Percentiles rank a stretch among this genome's conserved stretches.
Conservation (phyloP, 495 filamentous ascomycete genomes). For the Trichoderma reesei region DNA sequence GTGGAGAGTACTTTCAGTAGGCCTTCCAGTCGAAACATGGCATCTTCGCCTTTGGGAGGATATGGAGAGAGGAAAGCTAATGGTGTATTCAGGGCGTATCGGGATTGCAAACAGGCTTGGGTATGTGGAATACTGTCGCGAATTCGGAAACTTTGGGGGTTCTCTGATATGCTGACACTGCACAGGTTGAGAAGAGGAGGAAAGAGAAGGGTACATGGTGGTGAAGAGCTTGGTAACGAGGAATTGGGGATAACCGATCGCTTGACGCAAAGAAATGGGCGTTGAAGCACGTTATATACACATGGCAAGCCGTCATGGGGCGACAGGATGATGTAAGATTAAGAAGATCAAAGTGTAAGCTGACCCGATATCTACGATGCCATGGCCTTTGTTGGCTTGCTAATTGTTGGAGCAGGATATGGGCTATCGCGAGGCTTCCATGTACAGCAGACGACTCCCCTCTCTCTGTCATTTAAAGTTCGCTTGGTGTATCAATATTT, state of each 20-base stretch:
- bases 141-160: too few relatives aligned
- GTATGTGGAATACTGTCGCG: too few relatives aligned
- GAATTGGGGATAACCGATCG: not conserved
- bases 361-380: not conserved
- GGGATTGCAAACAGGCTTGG: constrained; percentile 92
- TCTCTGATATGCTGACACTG: not conserved
- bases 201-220: not conserved
- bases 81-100: constrained; percentile 58
- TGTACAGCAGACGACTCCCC: too few relatives aligned
- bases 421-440: too few relatives aligned
- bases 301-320: not conserved
- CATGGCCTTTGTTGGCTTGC: too few relatives aligned
- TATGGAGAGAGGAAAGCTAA: constrained; percentile 14
- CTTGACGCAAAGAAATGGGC: not conserved
- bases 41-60: not conserved
- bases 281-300: not conserved
- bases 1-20: constrained; percentile 88
- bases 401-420: too few relatives aligned
- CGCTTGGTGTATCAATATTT: too few relatives aligned
- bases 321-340: not conserved
- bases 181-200: not conserved
- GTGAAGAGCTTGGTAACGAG: not conserved
- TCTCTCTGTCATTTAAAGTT: too few relatives aligned
- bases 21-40: constrained; percentile 24
- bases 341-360: not conserved